phyloP scores from a whole-genome alignment of 106 monocot species.

The Amphibolis antarctica region DNA sequence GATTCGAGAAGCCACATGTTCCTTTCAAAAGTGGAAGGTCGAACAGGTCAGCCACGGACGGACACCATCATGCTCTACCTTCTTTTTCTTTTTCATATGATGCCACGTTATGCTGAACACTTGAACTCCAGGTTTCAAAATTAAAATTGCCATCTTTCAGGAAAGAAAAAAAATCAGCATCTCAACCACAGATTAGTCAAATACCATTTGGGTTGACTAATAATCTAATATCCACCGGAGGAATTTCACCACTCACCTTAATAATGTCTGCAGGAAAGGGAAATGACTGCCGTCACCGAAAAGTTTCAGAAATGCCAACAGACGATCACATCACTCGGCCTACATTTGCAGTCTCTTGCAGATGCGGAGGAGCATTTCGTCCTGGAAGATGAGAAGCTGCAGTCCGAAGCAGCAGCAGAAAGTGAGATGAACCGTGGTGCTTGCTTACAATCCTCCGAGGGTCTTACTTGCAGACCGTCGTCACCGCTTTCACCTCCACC shows the following conservation, averaged over 20 bases:
- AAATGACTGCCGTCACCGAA: slow-evolving; percentile 40
- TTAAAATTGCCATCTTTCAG: too few relatives aligned
- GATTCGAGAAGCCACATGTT: slow-evolving; percentile 12
- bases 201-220: too few relatives aligned
- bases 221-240: too few relatives aligned
- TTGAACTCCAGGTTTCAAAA: too few relatives aligned
- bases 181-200: too few relatives aligned
- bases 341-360: slow-evolving; percentile 42
- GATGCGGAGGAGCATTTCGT: slow-evolving; percentile 32
- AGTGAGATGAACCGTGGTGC: too few relatives aligned
- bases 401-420: neutral
- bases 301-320: slow-evolving; percentile 72
- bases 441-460: neutral
- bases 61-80: too few relatives aligned
- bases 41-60: slow-evolving; percentile 27
- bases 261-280: slow-evolving; percentile 33
- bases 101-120: neutral
- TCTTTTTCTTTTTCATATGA: too few relatives aligned
- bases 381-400: slow-evolving; percentile 3
- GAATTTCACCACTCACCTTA: too few relatives aligned
- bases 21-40: slow-evolving; percentile 19
- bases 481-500: neutral
- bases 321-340: slow-evolving; percentile 56
- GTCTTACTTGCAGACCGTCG: slow-evolving; percentile 1
- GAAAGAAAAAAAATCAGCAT: too few relatives aligned